Conservation (phyloP, 2,329 filamentous ascomycete species). For the Westerdykella aurantiaca region DNA sequence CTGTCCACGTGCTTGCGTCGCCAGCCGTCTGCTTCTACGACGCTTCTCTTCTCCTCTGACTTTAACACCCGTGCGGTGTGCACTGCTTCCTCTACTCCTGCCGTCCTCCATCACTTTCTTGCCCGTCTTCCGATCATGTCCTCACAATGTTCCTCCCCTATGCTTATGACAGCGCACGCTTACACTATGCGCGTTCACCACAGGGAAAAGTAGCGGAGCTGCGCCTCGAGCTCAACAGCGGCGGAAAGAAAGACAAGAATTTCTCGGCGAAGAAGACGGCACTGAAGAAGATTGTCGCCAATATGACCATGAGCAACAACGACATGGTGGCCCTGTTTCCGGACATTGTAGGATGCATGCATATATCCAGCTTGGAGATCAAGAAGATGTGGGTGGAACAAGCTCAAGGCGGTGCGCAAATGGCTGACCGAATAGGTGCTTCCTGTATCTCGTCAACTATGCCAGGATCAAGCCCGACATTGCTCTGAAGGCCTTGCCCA, state of each 20-base stretch:
- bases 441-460: conserved; percentile 95
- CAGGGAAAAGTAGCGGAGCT: conserved; percentile 99
- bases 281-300: conserved; percentile 98
- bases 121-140: conserved; percentile 9
- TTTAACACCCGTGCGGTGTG: conserved; percentile 4
- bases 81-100: not conserved
- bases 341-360: conserved; percentile 93
- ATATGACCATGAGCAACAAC: conserved; percentile 99
- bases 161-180: conserved; percentile 41
- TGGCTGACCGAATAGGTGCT: conserved; percentile 65
- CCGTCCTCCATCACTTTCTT: not conserved
- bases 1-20: conserved; percentile 6
- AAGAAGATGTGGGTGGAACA: conserved; percentile 82
- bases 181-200: conserved; percentile 43
- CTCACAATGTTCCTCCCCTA: conserved; percentile 37
- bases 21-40: conserved; percentile 14
- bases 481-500: conserved; percentile 85
- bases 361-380: conserved; percentile 88
- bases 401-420: not conserved
- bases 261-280: conserved; percentile 92
- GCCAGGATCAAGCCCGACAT: conserved; percentile 90
- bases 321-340: conserved; percentile 98
- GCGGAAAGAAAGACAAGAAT: conserved; percentile 98
- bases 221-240: conserved; percentile 85
- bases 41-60: conserved; percentile 3